phyloP scores from a whole-genome alignment of 176 grass and related monocot genomes.

The Oryza nivara region DNA sequence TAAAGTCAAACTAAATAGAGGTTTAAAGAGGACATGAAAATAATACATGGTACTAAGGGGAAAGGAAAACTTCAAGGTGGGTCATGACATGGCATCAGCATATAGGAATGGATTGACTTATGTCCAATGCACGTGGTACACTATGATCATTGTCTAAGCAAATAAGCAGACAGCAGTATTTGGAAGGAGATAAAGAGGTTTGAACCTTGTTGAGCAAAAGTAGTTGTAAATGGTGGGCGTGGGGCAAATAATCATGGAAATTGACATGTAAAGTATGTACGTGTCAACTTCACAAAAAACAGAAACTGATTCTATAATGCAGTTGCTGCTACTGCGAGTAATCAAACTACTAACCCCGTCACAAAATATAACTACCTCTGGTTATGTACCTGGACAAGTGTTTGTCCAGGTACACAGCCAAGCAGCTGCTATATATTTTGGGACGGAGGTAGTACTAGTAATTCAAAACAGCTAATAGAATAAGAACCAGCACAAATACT shows the following conservation, averaged over 20 bases:
- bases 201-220: neutral
- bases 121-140: conserved; percentile 22
- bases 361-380: no score
- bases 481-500: neutral
- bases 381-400: no score
- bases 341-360: neutral
- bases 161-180: conserved; percentile 6
- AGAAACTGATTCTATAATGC: conserved; percentile 19
- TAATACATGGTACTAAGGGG: neutral
- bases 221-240: conserved; percentile 6
- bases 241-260: conserved; percentile 4
- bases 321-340: neutral
- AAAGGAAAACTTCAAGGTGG: conserved; percentile 23
- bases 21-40: neutral
- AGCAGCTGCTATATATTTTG: no score
- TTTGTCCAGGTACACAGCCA: no score
- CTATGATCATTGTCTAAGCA: conserved; percentile 27
- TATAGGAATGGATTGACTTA: neutral
- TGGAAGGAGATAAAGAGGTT: conserved; percentile 20
- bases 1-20: neutral
- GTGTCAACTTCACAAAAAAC: neutral
- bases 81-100: conserved; percentile 16
- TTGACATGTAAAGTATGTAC: conserved; percentile 27
- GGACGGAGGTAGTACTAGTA: neutral
- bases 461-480: neutral